phyloP scores from a whole-genome alignment of 768 basidiomycete species.

The Calocybe indica region DNA sequence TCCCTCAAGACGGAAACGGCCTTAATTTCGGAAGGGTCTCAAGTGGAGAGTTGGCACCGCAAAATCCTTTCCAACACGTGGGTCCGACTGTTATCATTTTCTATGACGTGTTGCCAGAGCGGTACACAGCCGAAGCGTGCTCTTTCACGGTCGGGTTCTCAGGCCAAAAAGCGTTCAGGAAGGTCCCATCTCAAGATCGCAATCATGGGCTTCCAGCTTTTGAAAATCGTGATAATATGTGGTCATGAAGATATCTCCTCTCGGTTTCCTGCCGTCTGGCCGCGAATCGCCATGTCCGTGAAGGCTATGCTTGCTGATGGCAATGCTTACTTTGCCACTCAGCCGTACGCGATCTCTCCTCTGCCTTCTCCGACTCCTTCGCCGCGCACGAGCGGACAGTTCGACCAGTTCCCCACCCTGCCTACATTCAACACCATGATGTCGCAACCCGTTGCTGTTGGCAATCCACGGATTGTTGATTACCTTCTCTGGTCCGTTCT shows the following conservation, averaged over 20 bases:
- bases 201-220: conserved; percentile 53
- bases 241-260: conserved; percentile 55
- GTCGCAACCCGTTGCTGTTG: conserved; percentile 15
- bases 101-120: conserved; percentile 46
- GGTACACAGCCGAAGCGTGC: conserved; percentile 8
- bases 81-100: conserved; percentile 57
- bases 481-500: conserved; percentile 70
- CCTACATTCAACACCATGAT: conserved; percentile 20
- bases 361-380: conserved; percentile 47
- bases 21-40: conserved; percentile 31
- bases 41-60: conserved; percentile 41
- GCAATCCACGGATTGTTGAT: conserved; percentile 56
- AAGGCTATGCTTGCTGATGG: conserved; percentile 49
- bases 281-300: conserved; percentile 50
- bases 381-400: conserved; percentile 39
- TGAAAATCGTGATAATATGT: conserved; percentile 63
- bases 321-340: conserved; percentile 55
- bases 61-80: conserved; percentile 43
- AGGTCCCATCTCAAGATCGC: conserved; percentile 32
- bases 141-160: conserved; percentile 41
- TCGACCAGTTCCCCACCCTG: conserved; percentile 23
- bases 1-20: conserved; percentile 45
- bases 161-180: conserved; percentile 25
- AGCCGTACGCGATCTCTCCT: conserved; percentile 33
- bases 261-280: conserved; percentile 55